Evolutionary conservation across 1,284 basidiomycete species (phyloP), one percentile per base, ranked within the genome.

Genomic region (Cryptococcus jaspeensis): DNA sequence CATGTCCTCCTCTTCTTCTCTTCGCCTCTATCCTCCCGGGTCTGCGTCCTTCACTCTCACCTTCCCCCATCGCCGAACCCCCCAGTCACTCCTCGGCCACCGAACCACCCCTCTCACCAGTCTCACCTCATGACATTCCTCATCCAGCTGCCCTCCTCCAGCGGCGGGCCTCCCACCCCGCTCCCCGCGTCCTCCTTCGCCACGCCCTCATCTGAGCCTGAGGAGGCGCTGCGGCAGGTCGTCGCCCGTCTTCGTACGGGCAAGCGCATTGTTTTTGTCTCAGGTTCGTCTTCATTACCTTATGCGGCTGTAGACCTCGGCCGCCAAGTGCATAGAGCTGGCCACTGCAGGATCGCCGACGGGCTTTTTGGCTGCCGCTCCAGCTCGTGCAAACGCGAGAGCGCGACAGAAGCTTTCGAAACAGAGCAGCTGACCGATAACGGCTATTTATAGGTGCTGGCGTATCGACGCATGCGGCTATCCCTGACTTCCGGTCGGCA

Each of bases 401-500:
- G 28, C 28, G 28, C 5, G 9, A 32, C 28, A 9, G 28, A 41
- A 41, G 52, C 55, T 48, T 59, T 35, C 54, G 36, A 13, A 55
- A 16, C 20, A 46, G 45, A 46, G 5, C 13, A 16, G 28, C 28
- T 25, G 12, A 25, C 23, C n/a, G 40, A 50, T 62, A 55, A 65
- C n/a, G 20, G n/a, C n/a, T n/a, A n/a, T n/a, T n/a, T n/a, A 22
- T 60, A 90, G 92, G 92, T 59, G 93, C 93, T 51, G 93, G 93
- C 35, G 90, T 96, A 60, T 93, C 90, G 50, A 92, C 93, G 2
- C 84, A 87, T 40, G 90, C 90, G 52, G 88, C 90, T 46, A 96
- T 97, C 46, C 92, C 93, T 35, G 93, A 96, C 78, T 97, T 97
- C 75, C 82, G 93, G 63, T 92, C 89, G 1, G 78, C 87, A 5